phyloP scores from a whole-genome alignment of 345 rosid genomes.

The Camelina neglecta region DNA sequence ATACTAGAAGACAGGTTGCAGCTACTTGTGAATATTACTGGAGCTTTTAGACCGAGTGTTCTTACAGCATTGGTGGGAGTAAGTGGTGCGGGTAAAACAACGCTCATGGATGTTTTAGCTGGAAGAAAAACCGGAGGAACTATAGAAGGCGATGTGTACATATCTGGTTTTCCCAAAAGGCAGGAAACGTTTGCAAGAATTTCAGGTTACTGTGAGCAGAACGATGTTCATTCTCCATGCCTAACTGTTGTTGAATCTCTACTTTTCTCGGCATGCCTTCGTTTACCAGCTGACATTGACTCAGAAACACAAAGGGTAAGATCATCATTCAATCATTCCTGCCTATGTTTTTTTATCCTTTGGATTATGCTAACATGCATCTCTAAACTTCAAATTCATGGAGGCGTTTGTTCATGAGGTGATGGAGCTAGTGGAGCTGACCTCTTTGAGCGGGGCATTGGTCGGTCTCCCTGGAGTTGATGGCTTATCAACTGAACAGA shows the following conservation, averaged over 20 bases:
- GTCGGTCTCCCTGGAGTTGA: conserved; percentile 95
- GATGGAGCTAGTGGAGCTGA: conserved; percentile 97
- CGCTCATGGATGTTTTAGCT: conserved; percentile 99
- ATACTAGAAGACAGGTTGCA: conserved; percentile 81
- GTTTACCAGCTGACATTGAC: conserved; percentile 77
- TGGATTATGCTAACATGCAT: conserved; percentile 39
- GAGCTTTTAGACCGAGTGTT: conserved; percentile 91
- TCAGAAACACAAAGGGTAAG: conserved; percentile 82
- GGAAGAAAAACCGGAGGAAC: conserved; percentile 96
- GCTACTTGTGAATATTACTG: conserved; percentile 86
- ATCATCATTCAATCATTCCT: conserved; percentile 2
- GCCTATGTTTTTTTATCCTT: background rate
- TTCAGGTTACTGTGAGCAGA: conserved; percentile 99
- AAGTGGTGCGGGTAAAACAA: conserved; percentile 98
- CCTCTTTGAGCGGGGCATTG: conserved; percentile 79
- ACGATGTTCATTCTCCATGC: conserved; percentile 95
- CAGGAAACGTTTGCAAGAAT: conserved; percentile 97
- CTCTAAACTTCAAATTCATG: conserved; percentile 35
- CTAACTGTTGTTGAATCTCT: conserved; percentile 91
- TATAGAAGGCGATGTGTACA: conserved; percentile 78
- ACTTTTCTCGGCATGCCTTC: conserved; percentile 93
- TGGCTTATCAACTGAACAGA: conserved; percentile 95
- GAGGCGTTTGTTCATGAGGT: conserved; percentile 98
- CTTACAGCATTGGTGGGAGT: conserved; percentile 98
- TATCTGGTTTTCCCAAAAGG: conserved; percentile 90